Base-by-base conservation (phyloP, 306 rosid genomes). In the Fragaria ananassa region DNA sequence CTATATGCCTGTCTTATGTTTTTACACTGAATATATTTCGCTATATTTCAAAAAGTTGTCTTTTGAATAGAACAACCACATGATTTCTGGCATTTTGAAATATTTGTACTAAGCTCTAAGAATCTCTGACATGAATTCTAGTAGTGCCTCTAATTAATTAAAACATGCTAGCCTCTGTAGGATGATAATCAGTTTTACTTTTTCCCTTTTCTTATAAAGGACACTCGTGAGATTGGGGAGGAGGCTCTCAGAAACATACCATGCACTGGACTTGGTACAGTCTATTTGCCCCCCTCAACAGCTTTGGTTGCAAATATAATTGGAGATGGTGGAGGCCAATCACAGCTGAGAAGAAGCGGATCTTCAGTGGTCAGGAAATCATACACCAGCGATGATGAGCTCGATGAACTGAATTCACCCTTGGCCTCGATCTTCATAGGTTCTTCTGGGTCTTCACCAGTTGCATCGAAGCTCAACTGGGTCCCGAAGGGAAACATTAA, bases 311-410 rank as follows among this genome's bases (percentile, higher is more conserved):
- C 84, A 0, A 74, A 72, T 46, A 73, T 92, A 71, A 82, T 84
- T 1, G 97, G 93, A 50, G 91, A 89, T 67, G 72, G 77, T 45
- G 90, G 93, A 80, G 70, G 83, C 34, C 88, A 88, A 67, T 69
- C 92, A 11, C 86, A 90, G 75, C 83, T 95, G 18, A 90, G 86
- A 84, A 88, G 97, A 89, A 89, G 91, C 70, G 90, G 85, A 75
- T 91, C 99, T 49, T 95, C 93, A 47, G 84, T 92, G 75, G 76
- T 88, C 47, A 81, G 93, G 81, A 95, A 95, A 86, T 89, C 99
- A 1, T 81, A 92, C 87, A 90, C 93, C 74, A 95, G 99, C 65
- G 99, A 92, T 76, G 99, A 95, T 53, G 99, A 95, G 76, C 96
- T 95, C 1, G 99, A 95, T 62, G 98, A 95, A 72, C 72, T 95